Base-by-base conservation (phyloP, 768 basidiomycete species). In the Hygrophoropsis aurantiaca region DNA sequence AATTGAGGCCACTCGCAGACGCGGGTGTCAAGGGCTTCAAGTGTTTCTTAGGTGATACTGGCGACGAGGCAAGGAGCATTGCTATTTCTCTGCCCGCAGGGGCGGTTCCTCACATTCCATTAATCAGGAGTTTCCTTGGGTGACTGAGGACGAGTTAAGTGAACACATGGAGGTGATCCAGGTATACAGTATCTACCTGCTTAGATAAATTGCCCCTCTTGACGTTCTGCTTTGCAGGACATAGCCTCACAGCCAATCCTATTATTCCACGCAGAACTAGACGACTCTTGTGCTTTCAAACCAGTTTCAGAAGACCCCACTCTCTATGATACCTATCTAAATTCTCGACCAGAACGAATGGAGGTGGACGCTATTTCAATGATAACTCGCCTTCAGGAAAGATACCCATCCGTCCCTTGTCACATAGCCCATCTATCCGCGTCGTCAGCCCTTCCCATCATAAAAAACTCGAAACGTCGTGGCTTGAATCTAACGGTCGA, bases 341-440 rank as follows among this genome's bases (percentile, higher is more conserved):
- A 74, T 16, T 95, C 97, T 6, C 84, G 95, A 38, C 94, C 97
- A 3, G 75, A 87, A 38, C 62, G 71, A 25, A 74, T 94, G 51
- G 95, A 99, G 70, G 72, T 77, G 1, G 78, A 84, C 52, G 95
- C 95, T 8, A 90, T 99, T 50, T 69, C 76, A 21, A 73, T 94
- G 25, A 85, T 99, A 57, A 79, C 80, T 13, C 67, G 69, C 35
- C 74, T 94, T 37, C 85, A 86, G 56, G 64, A 62, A 30, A 65
- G 61, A 37, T 85, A 80, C 64, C 88, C 90, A 4, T 61, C 72
- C 5, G 73, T 97, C 21, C 84, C 85, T 19, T 88, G 87, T 52
- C 95, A 99, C 69, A 91, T 99, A 53, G 95, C 97, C 39, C 95
- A 99, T 68, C 82, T 99, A 40, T 94, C 93, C 42, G 87, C 94